Conservation (phyloP, 2,329 filamentous ascomycete species). For the Ceratocystis lukuohia region DNA sequence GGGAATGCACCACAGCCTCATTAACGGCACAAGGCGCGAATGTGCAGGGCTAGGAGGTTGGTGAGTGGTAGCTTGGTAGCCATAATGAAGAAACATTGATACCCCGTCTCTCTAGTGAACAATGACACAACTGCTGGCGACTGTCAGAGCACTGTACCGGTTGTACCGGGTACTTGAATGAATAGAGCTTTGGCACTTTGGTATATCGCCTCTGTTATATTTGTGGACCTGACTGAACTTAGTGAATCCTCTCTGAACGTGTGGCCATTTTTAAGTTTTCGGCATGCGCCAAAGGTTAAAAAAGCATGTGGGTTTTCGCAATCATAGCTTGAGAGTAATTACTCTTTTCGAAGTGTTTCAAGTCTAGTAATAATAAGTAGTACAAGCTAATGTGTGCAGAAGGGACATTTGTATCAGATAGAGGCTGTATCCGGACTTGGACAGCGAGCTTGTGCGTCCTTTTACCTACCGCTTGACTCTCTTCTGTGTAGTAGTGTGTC, state of each 20-base stretch:
- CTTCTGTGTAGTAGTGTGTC: background rate
- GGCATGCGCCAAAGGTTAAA: background rate
- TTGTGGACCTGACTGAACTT: background rate
- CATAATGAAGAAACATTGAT: slow-evolving; percentile 1
- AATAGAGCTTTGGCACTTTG: too few species aligned
- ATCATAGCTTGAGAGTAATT: background rate
- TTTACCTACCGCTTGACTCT: background rate
- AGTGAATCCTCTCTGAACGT: background rate
- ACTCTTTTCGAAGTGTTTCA: too few species aligned
- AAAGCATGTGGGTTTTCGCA: background rate
- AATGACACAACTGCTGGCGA: background rate
- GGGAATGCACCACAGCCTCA: slow-evolving; percentile 38
- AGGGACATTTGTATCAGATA: too few species aligned
- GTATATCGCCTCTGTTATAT: background rate
- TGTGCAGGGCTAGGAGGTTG: background rate
- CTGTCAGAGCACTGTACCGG: background rate
- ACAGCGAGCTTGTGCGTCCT: background rate
- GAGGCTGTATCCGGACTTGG: too few species aligned
- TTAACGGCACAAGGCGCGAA: background rate
- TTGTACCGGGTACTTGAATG: background rate
- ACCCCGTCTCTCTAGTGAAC: background rate
- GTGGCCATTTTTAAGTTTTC: background rate
- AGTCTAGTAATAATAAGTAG: too few species aligned
- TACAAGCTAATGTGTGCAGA: too few species aligned
- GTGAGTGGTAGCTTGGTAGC: background rate